Base-by-base conservation (phyloP, 2,329 filamentous ascomycete species). In the Coniochaeta hoffmannii region DNA sequence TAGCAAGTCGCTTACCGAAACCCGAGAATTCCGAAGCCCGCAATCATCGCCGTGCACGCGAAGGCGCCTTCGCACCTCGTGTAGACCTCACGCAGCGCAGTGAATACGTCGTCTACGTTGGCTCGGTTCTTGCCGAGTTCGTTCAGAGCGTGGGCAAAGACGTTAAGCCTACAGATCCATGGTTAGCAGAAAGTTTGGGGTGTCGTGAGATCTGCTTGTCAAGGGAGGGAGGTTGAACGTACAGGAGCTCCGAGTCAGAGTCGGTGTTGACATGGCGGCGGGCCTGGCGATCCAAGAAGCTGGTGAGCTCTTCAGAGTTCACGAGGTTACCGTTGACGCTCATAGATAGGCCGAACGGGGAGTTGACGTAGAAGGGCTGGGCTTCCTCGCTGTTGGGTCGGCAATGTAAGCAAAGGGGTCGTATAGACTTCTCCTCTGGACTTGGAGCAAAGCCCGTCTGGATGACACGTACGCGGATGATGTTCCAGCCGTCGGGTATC, bases 301-400 rank as follows among this genome's bases (percentile, higher is more conserved):
- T 72, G 68, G 82, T 83, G 50, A 95, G 76, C 53, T 88, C 84
- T 1, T 79, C 78, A 5, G 86, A 83, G 66, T 95, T 81, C 75
- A 95, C 89, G 50, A 96, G 77, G 72, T 96, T 96, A 58, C 92
- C 91, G 66, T 96, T 96, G 73, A 94, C 87, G 22, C 86, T 82
- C 68, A 94, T 81, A 65, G 81, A 88, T 63, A 95, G 87, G 50
- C 90, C 90, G 67, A 90, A 94, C 1, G 89, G 90, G 56, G 81
- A 82, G 75, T 96, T 96, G 64, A 94, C 90, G 68, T 94, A 96
- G 71, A 97, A 96, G 0, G 92, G 92, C 71, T 96, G 91, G 11
- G 90, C 89, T 72, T 96, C 90, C 44, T 50, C 22, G 53, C 83
- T 83, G 30, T 22, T 2, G 41, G 53, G 30, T 32, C 12, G 7